phyloP scores from a whole-genome alignment of 805 yeast genomes.

The Hanseniaspora occidentalis region DNA sequence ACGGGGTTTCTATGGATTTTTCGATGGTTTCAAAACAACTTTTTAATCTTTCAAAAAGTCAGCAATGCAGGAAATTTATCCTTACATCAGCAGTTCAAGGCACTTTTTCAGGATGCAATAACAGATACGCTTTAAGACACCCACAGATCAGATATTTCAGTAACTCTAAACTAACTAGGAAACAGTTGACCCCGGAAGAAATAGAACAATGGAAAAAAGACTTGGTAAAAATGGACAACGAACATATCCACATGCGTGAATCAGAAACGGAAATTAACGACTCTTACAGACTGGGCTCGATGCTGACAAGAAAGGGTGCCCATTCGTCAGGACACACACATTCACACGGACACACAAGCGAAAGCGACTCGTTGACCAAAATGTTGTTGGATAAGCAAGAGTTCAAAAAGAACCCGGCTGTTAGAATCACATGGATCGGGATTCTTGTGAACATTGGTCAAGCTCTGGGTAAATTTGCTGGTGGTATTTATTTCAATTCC shows the following conservation, averaged over 20 bases:
- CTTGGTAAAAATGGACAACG: constrained; percentile 16
- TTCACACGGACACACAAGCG: constrained; percentile 3
- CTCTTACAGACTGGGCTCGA: constrained; percentile 25
- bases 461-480: constrained; percentile 77
- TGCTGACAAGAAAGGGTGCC: constrained; percentile 12
- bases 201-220: constrained; percentile 2
- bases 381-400: constrained; percentile 30
- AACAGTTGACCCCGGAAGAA: constrained; percentile 3
- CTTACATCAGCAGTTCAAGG: too few species aligned
- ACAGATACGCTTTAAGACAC: not conserved
- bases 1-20: too few species aligned
- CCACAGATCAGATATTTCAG: not conserved
- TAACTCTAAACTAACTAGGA: too few species aligned
- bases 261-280: constrained; percentile 34
- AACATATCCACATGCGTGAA: constrained; percentile 30
- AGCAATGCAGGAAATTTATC: too few species aligned
- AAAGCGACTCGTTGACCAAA: constrained; percentile 8
- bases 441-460: constrained; percentile 69
- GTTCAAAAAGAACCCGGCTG: constrained; percentile 62
- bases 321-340: constrained; percentile 18
- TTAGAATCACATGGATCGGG: constrained; percentile 87
- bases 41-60: too few species aligned
- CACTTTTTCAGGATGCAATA: too few species aligned
- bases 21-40: too few species aligned
- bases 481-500: constrained; percentile 88